phyloP scores from a whole-genome alignment of 305 asterid species.

The Solanum hybrid region DNA sequence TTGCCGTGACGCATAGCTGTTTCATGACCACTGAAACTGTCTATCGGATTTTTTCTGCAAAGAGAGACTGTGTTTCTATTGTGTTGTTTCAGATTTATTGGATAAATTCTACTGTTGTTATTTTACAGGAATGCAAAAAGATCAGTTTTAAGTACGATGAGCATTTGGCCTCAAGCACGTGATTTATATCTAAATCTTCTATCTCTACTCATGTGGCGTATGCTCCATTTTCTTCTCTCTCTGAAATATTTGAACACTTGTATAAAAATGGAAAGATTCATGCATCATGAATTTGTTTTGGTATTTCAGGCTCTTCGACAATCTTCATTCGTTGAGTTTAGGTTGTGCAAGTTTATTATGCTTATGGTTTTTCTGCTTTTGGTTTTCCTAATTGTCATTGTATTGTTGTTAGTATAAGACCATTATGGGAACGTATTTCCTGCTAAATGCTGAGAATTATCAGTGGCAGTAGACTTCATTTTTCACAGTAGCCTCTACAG shows the following conservation, averaged over 20 bases:
- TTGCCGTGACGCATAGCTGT: neutral
- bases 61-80: neutral
- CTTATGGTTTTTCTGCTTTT: neutral
- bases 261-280: neutral
- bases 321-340: neutral
- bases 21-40: neutral
- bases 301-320: neutral
- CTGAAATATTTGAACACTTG: neutral
- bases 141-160: neutral
- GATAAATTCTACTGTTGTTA: neutral
- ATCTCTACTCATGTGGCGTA: neutral
- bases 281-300: neutral
- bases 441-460: neutral
- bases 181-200: neutral
- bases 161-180: neutral
- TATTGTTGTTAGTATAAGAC: neutral
- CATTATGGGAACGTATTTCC: neutral
- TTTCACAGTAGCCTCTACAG: neutral
- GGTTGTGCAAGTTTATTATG: neutral
- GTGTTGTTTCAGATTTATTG: neutral
- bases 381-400: neutral
- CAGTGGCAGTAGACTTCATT: neutral
- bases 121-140: neutral
- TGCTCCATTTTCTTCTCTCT: neutral
- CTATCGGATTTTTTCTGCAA: neutral